Evolutionary conservation across 2,329 filamentous ascomycete genomes (phyloP), one percentile per base, ranked within the genome.

Genomic region (Phialemonium atrogriseum): DNA sequence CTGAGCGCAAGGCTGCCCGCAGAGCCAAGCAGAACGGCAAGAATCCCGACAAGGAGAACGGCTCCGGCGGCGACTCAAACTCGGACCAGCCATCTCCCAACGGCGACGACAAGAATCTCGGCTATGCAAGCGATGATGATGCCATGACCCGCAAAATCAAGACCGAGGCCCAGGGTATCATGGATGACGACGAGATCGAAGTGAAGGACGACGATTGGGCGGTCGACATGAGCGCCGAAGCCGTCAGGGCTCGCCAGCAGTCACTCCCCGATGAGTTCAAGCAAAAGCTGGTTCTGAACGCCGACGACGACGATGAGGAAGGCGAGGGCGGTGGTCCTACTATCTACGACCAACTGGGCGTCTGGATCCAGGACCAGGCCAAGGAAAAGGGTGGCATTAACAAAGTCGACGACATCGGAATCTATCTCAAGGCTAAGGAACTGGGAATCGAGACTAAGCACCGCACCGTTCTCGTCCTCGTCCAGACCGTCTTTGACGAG

Each of bases 381-480:
- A 70, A 77, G 37, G 73, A 76, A 42, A 79, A 82, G 61, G 84
- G 82, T 40, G 70, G 78, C 47, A 70, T 94, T 48, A 70, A 77
- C 62, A 79, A 87, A 37, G 73, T 98, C 43, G 80, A 86, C 52
- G 88, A 93, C 51, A 73, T 96, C 44, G 81, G 88, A 23, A 85
- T 98, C 56, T 96, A 94, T 62, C 66, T 93, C 63, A 96, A 98
- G 73, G 89, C 89, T 43, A 91, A 94, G 67, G 91, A 96, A 49
- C 70, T 96, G 35, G 88, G 88, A 48, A 91, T 98, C 43, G 89
- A 95, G 64, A 61, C 62, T 63, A 98, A 96, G 77, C 84, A 95
- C 70, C 87, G 84, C 63, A 94, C 88, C 29, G 72, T 94, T 34
- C 74, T 88, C 35, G 88, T 98, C 37, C 78, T 98, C 26, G 85